A percentile compares a stretch with the other conserved stretches of the same genome.
Conservation (phyloP, 306 rosid genomes). For the Trifolium subterraneum region DNA sequence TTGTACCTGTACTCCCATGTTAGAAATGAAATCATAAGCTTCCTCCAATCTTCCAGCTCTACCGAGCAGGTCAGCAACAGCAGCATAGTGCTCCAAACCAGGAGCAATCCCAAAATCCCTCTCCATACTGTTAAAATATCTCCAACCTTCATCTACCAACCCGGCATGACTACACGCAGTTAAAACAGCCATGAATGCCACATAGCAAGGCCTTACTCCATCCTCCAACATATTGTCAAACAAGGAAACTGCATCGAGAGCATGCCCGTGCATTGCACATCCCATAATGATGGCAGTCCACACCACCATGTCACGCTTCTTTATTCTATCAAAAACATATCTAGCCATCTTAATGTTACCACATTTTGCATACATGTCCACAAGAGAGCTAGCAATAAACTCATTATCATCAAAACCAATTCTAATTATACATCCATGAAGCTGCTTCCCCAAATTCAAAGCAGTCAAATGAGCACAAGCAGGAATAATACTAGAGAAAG, state of each 20-base stretch:
- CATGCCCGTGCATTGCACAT: slow-evolving; percentile 83
- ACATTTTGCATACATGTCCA: slow-evolving; percentile 94
- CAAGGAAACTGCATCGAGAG: slow-evolving; percentile 71
- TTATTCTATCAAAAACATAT: slow-evolving; percentile 60
- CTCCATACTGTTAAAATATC: slow-evolving; percentile 67
- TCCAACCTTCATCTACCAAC: slow-evolving; percentile 78
- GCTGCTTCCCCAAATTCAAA: slow-evolving; percentile 80
- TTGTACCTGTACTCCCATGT: slow-evolving; percentile 52
- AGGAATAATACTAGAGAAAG: slow-evolving; percentile 84
- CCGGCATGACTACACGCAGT: slow-evolving; percentile 93
- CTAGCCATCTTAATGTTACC: slow-evolving; percentile 72
- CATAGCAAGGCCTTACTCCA: slow-evolving; percentile 68
- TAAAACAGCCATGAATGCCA: slow-evolving; percentile 76
- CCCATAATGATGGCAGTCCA: slow-evolving; percentile 98
- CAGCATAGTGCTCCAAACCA: slow-evolving; percentile 84
- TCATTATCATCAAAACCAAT: slow-evolving; percentile 62
- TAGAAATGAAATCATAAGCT: slow-evolving; percentile 69
- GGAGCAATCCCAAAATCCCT: slow-evolving; percentile 63
- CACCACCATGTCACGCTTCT: slow-evolving; percentile 71
- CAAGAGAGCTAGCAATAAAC: slow-evolving; percentile 71
- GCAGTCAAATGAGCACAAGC: slow-evolving; percentile 90
- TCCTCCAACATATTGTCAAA: slow-evolving; percentile 72
- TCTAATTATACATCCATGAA: slow-evolving; percentile 74
- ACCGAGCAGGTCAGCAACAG: slow-evolving; percentile 87
- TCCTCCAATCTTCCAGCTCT: slow-evolving; percentile 86